Base-by-base conservation (phyloP, 1,284 basidiomycete genomes). In the Trametes pubescens region DNA sequence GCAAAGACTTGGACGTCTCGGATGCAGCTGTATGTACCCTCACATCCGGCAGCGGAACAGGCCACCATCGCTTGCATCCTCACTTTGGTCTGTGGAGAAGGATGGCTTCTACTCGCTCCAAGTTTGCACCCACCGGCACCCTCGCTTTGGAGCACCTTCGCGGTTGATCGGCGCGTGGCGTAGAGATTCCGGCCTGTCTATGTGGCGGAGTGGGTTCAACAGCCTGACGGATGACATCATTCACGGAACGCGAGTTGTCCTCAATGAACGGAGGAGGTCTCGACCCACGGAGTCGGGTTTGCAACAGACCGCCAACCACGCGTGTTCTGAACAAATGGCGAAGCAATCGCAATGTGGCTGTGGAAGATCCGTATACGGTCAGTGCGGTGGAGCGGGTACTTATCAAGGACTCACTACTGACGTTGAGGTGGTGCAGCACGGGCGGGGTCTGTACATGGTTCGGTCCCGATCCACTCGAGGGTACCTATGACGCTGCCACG, bases 401-500 rank as follows among this genome's bases (percentile, higher is more conserved):
- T 32, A 7, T 14, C 29, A 51, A 22, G 48, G 10, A 22, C 14
- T 14, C 9, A 21, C 4, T 18, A 51, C 55, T 65, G 64, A 65
- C 64, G 64, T 61, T 40, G 29, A 32, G 35, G 59, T 65, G 64
- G 59, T 40, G 64, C 59, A 34, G 24, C 16, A 35, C 35, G 46
- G 29, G 52, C 8, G 21, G 2, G 35, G n/a, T n/a, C n/a, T n/a
- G 44, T 18, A 6, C 22, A 22, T 32, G 29, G 29, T 32, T 32
- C 29, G 29, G 29, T 8, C 14, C 8, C 57, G 38, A 51, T 49
- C 56, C 53, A 54, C 52, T 21, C 22, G 46, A 21, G 32, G 46
- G n/a, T 5, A 7, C 58, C 59, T n/a, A 65, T 65, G 64, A 65
- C 64, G 64, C 62, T 24, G 48, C 38, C 14, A 24, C 53, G 37